Base-by-base conservation (phyloP, 2,329 filamentous ascomycete genomes). In the Cytospora leucostoma region DNA sequence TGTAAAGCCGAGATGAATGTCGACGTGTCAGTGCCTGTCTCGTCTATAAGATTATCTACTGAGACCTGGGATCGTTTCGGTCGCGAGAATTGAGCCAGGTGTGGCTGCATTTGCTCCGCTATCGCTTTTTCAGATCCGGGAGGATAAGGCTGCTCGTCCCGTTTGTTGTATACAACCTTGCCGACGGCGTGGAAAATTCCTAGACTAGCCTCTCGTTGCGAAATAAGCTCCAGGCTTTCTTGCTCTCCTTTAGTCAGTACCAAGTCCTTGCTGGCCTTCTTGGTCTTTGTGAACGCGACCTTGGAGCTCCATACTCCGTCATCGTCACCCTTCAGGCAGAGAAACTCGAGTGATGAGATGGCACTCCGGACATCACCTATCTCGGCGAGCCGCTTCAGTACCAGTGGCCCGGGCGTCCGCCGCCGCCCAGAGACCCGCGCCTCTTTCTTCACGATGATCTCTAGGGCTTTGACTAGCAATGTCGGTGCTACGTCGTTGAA, bases 131-230 rank as follows among this genome's bases (percentile, higher is more conserved):
- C 72, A 10, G 73, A 52, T 72, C 70, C 52, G 4, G 74, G 69
- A 13, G 81, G 76, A 4, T 75, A 73, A 5, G 76, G 74, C 53
- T 66, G 73, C 34, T 89, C 86, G 27, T 90, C 84, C 53, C 95
- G 85, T 74, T 97, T 99, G 78, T 99, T 99, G 78, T 98, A 96
- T 0, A 98, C 88, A 2, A 99, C 91, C 73, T 95, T 97, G 4
- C 94, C 95, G 13, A 98, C 91, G 0, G 95, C 93, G 74, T 99
- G 95, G 72, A 99, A 99, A 57, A 99, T 92, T 1, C 94, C 95
- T 3, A 99, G 80, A 67, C 89, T 97, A 17, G 91, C 89, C 77
- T 98, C 95, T 62, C 95, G 86, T 71, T 93, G 92, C 0, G 91
- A 92, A 27, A 98, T 85, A 64, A 95, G 79, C 71, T 92, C 87